Base-by-base conservation (phyloP, 2,329 filamentous ascomycete genomes). In the Lachnellula subtilissima region DNA sequence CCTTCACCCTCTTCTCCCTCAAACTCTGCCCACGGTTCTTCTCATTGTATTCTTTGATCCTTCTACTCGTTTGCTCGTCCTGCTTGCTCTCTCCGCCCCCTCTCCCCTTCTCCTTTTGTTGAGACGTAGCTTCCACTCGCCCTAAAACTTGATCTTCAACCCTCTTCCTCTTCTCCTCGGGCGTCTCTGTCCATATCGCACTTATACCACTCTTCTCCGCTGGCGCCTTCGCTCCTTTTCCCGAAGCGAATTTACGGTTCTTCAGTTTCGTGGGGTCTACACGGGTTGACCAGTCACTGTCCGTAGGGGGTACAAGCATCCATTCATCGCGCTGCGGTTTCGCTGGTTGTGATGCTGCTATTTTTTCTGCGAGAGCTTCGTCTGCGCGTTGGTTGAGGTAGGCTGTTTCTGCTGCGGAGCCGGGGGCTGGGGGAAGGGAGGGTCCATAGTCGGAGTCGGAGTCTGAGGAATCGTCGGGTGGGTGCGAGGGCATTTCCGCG, bases 151-250 rank as follows among this genome's bases (percentile, higher is more conserved):
- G 84, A 69, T 96, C 85, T 64, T 88, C 86, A 22, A 97, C 74
- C 40, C 90, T 81, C 71, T 87, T 86, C 56, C 89, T 83, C 71
- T 95, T 96, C 73, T 97, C 83, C 69, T 93, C 89, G 0, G 91
- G 89, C 8, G 91, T 96, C 72, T 97, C 93, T 0, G 90, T 92
- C 93, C 93, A 97, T 45, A 93, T 84, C 0, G 66, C 63, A 48
- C 61, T 65, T 7, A 71, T 62, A 2, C 67, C 68, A 2, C 55
- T 57, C 46, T 64, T 65, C 43, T 67, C 64, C 1, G 56, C 69
- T 4, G 72, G 72, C 8, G 72, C 75, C 59, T 76, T 77, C 2
- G 82, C 77, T 3, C 80, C 77, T 66, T 83, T 85, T 5, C 84
- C 83, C 0, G 87, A 88, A 51, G 90, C 85, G 76, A 97, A 97